Base-by-base conservation (phyloP, 306 rosid species). In the Nissolia schottii region DNA sequence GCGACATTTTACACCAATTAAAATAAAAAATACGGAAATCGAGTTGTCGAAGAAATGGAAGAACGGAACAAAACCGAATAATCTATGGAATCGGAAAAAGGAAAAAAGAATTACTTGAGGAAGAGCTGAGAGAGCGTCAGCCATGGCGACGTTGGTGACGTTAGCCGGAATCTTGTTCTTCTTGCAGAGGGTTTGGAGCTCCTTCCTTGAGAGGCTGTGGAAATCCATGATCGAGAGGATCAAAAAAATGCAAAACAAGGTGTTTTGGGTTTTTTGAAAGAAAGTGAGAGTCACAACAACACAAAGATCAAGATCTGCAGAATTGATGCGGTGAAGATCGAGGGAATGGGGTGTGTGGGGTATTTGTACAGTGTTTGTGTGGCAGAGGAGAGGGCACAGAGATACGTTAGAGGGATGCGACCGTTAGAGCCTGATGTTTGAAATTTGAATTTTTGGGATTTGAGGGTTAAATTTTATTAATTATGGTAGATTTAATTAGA, bases 141-240 rank as follows among this genome's bases (percentile, higher is more conserved):
- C 97, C 99, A 94, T 94, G 82, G 92, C 97, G 2, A 89, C 68
- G 3, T 89, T 94, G 76, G 99, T 87, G 75, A 75, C 73, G 18
- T 94, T 94, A 0, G 99, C 97, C 0, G 96, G 99, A 77, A 94
- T 89, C 82, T 81, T 90, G 85, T 94, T 94, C 83, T 66, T 89
- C 96, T 94, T 94, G 96, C 95, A 87, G 10, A 94, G 88, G 24
- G 90, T 15, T 58, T 94, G 97, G 5, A 94, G 90, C 18, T 91
- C 87, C 86, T 82, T 94, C 78, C 98, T 85, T 35, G 95, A 32
- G 67, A 94, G 90, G n/a, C 62, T 65, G 81, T 75, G 83, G 87
- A 94, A 87, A 25, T 94, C 96, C 98, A 94, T 94, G 18, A 10
- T 4, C 22, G 32, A 45, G 28, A 29, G 31, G 11, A 5, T 19